These are phyloP conservation scores for Linum lewisii DNA, from an alignment of 345 rosid species.

Conservation along the genomic window DNA sequence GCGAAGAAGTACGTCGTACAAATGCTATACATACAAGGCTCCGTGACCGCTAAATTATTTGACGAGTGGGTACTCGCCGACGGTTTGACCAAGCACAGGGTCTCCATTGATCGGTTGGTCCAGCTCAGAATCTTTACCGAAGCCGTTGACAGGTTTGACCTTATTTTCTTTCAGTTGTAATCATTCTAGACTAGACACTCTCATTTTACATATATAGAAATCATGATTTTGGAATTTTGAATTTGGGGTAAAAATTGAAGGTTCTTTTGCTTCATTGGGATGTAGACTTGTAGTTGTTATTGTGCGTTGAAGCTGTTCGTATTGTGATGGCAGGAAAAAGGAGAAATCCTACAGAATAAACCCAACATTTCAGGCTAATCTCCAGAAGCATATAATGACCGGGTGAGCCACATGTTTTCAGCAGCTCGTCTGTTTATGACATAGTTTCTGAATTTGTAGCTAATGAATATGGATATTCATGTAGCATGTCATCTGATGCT, in stretches of 20 bases:
- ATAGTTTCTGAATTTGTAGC: too few species aligned
- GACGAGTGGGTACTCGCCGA: constrained; percentile 79
- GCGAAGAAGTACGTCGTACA: constrained; percentile 82
- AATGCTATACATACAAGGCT: constrained; percentile 48
- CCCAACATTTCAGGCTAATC: constrained; percentile 65
- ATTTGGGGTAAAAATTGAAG: not conserved
- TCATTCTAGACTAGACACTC: too few species aligned
- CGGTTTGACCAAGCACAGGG: constrained; percentile 67
- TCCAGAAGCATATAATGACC: constrained; percentile 53
- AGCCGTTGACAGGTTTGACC: constrained; percentile 40
- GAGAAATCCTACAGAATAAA: constrained; percentile 59
- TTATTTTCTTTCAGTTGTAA: too few species aligned
- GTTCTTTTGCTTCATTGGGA: too few species aligned
- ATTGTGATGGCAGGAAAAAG: constrained; percentile 39
- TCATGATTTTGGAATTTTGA: not conserved
- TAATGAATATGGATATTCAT: not conserved
- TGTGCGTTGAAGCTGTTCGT: too few species aligned
- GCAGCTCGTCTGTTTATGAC: not conserved
- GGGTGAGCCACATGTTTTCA: constrained; percentile 37
- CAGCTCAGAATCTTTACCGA: constrained; percentile 58
- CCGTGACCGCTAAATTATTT: constrained; percentile 41
- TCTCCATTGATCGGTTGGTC: constrained; percentile 65
- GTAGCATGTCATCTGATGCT: not conserved
- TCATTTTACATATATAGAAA: not conserved
- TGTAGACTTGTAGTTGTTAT: too few species aligned